Conservation (phyloP, 768 basidiomycete genomes). For the Daedaleopsis sinensis region DNA sequence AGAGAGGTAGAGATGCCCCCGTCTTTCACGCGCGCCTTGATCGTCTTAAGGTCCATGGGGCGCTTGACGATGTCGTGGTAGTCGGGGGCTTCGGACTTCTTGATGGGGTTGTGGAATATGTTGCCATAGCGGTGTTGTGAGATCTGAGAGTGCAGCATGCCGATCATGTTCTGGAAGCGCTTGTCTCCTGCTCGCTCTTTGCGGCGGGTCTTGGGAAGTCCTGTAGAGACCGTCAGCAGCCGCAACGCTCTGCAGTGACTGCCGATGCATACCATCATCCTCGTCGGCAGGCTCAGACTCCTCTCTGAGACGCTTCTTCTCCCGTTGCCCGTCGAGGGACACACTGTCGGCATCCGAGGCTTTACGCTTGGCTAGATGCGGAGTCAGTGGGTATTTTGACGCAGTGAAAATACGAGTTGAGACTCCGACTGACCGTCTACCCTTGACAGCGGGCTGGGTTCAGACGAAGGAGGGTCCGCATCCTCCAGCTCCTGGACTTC, state of each 20-base stretch:
- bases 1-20: slow-evolving; percentile 78
- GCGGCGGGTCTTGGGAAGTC: slow-evolving; percentile 19
- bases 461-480: neutral
- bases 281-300: slow-evolving; percentile 70
- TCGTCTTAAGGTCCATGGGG: slow-evolving; percentile 96
- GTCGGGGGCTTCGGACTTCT: slow-evolving; percentile 84
- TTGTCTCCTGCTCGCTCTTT: slow-evolving; percentile 33
- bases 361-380: slow-evolving; percentile 64
- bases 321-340: slow-evolving; percentile 45
- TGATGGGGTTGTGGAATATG: slow-evolving; percentile 91
- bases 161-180: slow-evolving; percentile 83
- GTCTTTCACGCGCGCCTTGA: slow-evolving; percentile 84
- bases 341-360: slow-evolving; percentile 53
- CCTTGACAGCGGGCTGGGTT: neutral
- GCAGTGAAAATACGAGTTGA: too few relatives aligned
- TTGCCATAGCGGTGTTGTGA: slow-evolving; percentile 86
- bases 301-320: slow-evolving; percentile 63
- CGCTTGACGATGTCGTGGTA: slow-evolving; percentile 91
- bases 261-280: slow-evolving; percentile 48
- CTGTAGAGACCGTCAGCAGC: slow-evolving; percentile 1
- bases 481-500: slow-evolving; percentile 8
- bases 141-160: slow-evolving; percentile 80
- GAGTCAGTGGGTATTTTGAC: neutral
- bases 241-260: neutral
- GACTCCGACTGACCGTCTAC: slow-evolving; percentile 11